phyloP scores from a whole-genome alignment of 352 stramenopile species.

The Phytopythium boreale region DNA sequence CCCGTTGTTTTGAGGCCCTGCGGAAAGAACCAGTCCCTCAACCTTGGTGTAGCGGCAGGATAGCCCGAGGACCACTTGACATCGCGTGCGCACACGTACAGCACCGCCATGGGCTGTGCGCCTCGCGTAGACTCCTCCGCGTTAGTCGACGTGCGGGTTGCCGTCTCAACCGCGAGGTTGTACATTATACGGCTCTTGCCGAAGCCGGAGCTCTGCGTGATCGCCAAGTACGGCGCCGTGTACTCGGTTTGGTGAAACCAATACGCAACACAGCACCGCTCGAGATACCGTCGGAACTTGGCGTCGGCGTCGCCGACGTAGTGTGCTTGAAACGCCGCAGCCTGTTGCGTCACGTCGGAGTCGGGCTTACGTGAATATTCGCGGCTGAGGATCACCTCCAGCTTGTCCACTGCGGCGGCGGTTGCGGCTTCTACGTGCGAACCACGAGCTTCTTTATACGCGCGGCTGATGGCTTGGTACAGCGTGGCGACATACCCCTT shows the following conservation, averaged over 20 bases:
- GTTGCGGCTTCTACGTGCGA: no score
- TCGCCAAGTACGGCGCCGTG: not conserved
- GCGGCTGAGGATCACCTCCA: no score
- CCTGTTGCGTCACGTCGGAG: no score
- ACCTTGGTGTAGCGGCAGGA: not conserved
- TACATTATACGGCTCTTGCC: slow-evolving; percentile 12
- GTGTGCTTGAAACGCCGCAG: not conserved
- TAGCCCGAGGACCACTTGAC: slow-evolving; percentile 1
- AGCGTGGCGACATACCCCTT: no score
- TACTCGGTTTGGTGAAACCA: not conserved
- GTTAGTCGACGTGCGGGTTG: not conserved
- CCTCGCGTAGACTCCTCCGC: not conserved
- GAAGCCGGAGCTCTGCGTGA: slow-evolving; percentile 15
- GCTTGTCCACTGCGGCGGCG: no score
- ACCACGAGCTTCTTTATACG: no score
- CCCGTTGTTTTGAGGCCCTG: no score
- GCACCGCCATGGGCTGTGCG: not conserved
- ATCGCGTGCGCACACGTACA: slow-evolving; percentile 7
- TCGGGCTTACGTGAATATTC: no score
- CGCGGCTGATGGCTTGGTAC: no score
- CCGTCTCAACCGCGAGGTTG: slow-evolving; percentile 5
- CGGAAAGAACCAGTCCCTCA: slow-evolving; percentile 2
- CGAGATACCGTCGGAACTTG: not conserved
- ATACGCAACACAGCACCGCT: not conserved
- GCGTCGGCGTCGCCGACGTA: not conserved